Conservation (phyloP, 2,329 filamentous ascomycete genomes). For the Sordariomycetes sp. region DNA sequence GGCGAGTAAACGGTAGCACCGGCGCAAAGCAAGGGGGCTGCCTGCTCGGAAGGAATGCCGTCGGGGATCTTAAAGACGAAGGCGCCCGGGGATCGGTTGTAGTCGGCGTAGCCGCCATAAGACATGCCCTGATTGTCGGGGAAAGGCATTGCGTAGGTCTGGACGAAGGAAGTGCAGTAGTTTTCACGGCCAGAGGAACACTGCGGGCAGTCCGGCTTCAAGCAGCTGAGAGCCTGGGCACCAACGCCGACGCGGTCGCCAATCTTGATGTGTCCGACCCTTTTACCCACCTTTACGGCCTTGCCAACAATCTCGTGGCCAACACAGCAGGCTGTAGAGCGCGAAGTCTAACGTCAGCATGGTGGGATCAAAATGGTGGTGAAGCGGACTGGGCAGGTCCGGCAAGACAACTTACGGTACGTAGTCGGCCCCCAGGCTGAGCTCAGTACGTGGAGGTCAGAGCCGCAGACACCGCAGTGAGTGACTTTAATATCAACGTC, state of each 20-base stretch:
- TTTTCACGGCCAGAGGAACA: constrained; percentile 29
- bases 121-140: not conserved
- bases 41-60: constrained; percentile 25
- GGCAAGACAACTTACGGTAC: constrained; percentile 21
- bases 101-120: constrained; percentile 1
- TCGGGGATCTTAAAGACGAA: constrained; percentile 44
- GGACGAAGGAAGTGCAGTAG: constrained; percentile 26
- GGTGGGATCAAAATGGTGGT: constrained; percentile 4
- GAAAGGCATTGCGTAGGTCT: constrained; percentile 1
- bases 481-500: constrained; percentile 56
- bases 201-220: constrained; percentile 27
- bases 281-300: constrained; percentile 40
- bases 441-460: constrained; percentile 46
- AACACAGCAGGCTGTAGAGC: constrained; percentile 26
- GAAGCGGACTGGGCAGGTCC: too few relatives aligned
- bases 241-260: constrained; percentile 57
- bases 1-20: constrained; percentile 61
- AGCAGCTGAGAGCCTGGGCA: constrained; percentile 47
- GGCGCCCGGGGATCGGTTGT: constrained; percentile 10
- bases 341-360: too few relatives aligned
- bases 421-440: constrained; percentile 36
- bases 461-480: constrained; percentile 57
- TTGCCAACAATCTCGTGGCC: constrained; percentile 59
- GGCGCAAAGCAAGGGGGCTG: constrained; percentile 60
- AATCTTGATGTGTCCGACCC: constrained; percentile 38